Base-by-base conservation (phyloP, 208 protist species). In the Eutreptiella sp. region DNA sequence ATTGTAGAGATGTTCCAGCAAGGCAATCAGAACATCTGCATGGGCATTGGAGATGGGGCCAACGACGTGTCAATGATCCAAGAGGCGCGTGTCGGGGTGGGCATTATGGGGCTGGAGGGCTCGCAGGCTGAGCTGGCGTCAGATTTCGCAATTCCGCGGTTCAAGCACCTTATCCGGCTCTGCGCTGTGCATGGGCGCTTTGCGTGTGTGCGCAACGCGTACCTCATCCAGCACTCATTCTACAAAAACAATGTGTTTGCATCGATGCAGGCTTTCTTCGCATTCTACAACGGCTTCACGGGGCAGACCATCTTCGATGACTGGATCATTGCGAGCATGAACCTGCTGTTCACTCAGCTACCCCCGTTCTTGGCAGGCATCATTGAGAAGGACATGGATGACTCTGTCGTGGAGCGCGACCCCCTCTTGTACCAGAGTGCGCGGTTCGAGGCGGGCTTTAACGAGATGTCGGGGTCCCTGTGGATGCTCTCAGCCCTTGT, bases 21-120 rank as follows among this genome's bases (percentile, higher is more conserved):
- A 46, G 62, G 71, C 41, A 80, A 73, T 32, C 63, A 54, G 28
- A 66, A 63, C 45, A 70, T 81, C 39, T 77, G 67, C 2, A 68
- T 89, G n/a, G 79, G 76, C 24, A 84, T 89, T 61, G 84, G 84
- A 29, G 84, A 89, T 42, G 84, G 84, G 32, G 84, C 80, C 5
- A 95, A 95, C 71, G 89, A 95, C 60, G 88, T 89, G 14, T 77
- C 68, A 7, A 94, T 94, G 88, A 94, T 96, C 50, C 85, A 92
- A 60, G 74, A 80, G n/a, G 85, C 86, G 27, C 72, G 88, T n/a
- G 77, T 96, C 27, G 92, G 92, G 24, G 71, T 97, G 14, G 92
- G 92, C 32, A 92, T 97, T 28, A 87, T 88, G 63, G 92, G 93
- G n/a, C 73, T 89, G 38, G 92, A 97, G 48, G 93, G 93, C n/a